Evolutionary conservation across 768 basidiomycete species (phyloP), one percentile per base, ranked within the genome.

Genomic region (Lactifluus rugatus): DNA sequence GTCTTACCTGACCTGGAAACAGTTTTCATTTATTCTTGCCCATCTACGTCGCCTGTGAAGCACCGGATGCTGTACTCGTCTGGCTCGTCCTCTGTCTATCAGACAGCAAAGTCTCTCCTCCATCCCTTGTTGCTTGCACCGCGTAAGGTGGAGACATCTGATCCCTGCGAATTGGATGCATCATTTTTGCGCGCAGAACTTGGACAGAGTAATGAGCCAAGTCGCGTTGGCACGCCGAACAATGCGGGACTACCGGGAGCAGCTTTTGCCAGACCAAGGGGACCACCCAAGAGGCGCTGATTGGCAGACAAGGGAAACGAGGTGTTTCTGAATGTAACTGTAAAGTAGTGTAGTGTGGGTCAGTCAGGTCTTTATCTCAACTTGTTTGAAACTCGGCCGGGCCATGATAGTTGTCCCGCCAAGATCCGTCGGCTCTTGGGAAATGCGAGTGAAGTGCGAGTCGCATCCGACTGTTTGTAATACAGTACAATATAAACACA

Each of bases 1-100:
- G 51, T 34, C 48, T 48, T 41, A 13, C 41, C 56, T 48, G 32
- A 61, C 25, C 9, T 13, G 25, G 31, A 13, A n/a, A 7, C 61
- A 92, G 87, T 89, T 50, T 93, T 93, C 71, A 88, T 96, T 56
- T 98, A 97, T 71, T 88, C 87, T 19, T 98, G 94, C 69, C 94
- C 94, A 0, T 78, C 84, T 3, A 66, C 71, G 14, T 90, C 88
- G 6, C 87, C 89, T 1, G 78, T 96, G 72, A 91, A 90, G 66
- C 76, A 84, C 60, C 80, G 93, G 45, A 93, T 98, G 89, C 68
- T 96, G 36, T 95, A 94, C 71, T 90, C 92, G 0, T 84, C 86
- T 2, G 84, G 82, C 9, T 80, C 81, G 11, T 65, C 75, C 10
- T 70, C 78, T 19, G 76, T 85, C 7, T 85, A 80, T 65, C 74